Evolutionary conservation across 805 yeast species (phyloP).

Genomic region (Blastobotrys parvus): DNA sequence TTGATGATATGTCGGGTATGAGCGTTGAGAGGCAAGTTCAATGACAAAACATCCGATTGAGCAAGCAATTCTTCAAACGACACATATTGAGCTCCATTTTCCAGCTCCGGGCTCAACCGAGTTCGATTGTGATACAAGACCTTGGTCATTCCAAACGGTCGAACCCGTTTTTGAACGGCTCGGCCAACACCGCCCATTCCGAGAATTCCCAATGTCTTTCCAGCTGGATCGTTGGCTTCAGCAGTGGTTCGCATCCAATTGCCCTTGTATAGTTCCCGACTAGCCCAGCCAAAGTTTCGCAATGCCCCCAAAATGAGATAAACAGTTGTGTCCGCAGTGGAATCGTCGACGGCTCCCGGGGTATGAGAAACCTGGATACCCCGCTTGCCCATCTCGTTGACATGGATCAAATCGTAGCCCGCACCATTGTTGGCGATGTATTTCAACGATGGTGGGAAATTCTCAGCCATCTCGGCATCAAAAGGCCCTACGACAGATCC

Average conservation of each 20-base stretch:
- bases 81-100: conserved; percentile 38
- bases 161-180: conserved; percentile 42
- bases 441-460: conserved; percentile 34
- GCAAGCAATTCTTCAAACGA: conserved; percentile 40
- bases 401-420: conserved; percentile 49
- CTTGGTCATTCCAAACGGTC: conserved; percentile 42
- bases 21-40: conserved; percentile 47
- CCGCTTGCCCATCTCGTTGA: conserved; percentile 32
- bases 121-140: conserved; percentile 46
- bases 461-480: conserved; percentile 36
- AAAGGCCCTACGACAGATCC: conserved; percentile 36
- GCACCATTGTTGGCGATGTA: conserved; percentile 46
- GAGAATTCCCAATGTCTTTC: conserved; percentile 45
- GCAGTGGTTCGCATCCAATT: conserved; percentile 38
- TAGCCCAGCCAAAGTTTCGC: conserved; percentile 41
- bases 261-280: conserved; percentile 36
- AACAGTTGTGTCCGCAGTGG: conserved; percentile 51
- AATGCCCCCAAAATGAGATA: conserved; percentile 44
- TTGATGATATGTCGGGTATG: conserved; percentile 44
- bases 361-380: conserved; percentile 45
- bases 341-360: conserved; percentile 43
- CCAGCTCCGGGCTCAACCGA: conserved; percentile 39
- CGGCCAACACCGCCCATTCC: conserved; percentile 63
- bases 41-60: conserved; percentile 40
- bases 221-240: conserved; percentile 42